These are phyloP conservation scores for Candida silvicultrix DNA, from an alignment of 805 yeast genomes.

Conservation along the genomic window DNA sequence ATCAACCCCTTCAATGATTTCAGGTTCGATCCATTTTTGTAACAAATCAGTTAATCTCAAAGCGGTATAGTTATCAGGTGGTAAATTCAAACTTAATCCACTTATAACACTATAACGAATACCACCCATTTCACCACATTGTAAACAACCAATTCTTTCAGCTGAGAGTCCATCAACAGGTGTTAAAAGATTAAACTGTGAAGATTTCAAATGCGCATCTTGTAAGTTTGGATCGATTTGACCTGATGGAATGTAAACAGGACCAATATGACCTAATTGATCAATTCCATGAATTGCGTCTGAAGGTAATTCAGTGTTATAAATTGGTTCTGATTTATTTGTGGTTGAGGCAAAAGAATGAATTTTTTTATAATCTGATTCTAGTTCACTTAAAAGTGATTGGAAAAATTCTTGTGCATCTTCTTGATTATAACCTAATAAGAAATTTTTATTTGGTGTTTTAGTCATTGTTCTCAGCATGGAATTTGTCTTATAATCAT, in stretches of 20 bases:
- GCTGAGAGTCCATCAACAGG: conserved; percentile 91
- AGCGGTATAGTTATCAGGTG: conserved; percentile 38
- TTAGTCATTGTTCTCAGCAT: conserved; percentile 65
- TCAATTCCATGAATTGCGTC: conserved; percentile 35
- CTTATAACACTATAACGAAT: conserved; percentile 74
- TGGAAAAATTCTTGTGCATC: conserved; percentile 97
- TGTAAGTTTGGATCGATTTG: conserved; percentile 69
- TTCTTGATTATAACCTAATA: conserved; percentile 85
- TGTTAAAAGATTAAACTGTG: conserved; percentile 57
- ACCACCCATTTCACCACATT: conserved; percentile 93
- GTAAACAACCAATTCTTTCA: conserved; percentile 83
- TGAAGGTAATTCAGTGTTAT: conserved; percentile 24
- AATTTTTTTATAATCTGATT: conserved; percentile 41
- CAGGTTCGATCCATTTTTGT: conserved; percentile 68
- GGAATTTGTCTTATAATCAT: conserved; percentile 56
- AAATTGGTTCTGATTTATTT: conserved; percentile 20
- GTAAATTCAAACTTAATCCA: conserved; percentile 67
- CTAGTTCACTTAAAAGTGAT: conserved; percentile 60
- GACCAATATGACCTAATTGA: conserved; percentile 51
- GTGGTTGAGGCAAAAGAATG: conserved; percentile 8
- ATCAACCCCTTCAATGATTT: conserved; percentile 87
- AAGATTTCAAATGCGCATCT: conserved; percentile 36
- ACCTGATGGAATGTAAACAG: conserved; percentile 62
- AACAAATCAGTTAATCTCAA: conserved; percentile 47
- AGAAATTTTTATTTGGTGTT: conserved; percentile 71